A percentile compares a stretch with the other conserved stretches of the same genome.
Conservation (phyloP, 2,329 filamentous ascomycete genomes). For the Cercospora sp. region DNA sequence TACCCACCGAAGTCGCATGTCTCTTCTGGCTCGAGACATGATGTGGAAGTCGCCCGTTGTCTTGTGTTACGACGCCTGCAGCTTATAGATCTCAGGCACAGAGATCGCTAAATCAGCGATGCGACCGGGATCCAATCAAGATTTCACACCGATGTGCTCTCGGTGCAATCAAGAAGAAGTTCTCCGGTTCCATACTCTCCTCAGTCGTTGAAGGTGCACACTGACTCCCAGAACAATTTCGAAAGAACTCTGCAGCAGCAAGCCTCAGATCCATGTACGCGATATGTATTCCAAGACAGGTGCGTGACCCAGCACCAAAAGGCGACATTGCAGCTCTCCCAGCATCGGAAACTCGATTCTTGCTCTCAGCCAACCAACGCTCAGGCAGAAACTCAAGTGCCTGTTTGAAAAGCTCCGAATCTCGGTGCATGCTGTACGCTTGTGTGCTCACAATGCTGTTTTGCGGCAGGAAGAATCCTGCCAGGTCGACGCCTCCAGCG, state of each 20-base stretch:
- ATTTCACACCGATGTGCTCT: conserved; percentile 35
- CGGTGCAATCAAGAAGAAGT: conserved; percentile 38
- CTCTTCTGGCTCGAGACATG: too few relatives aligned
- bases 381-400: conserved; percentile 32
- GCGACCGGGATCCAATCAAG: background rate
- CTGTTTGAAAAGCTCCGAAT: conserved; percentile 29
- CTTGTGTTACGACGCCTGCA: too few relatives aligned
- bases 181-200: conserved; percentile 36
- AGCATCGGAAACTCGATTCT: conserved; percentile 19
- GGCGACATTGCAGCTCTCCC: conserved; percentile 33
- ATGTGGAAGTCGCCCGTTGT: too few relatives aligned
- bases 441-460: conserved; percentile 34
- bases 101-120: too few relatives aligned
- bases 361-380: conserved; percentile 26
- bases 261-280: conserved; percentile 37
- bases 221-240: conserved; percentile 25
- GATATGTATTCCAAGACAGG: conserved; percentile 37
- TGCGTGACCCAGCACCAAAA: conserved; percentile 34
- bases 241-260: conserved; percentile 34
- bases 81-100: too few relatives aligned
- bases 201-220: conserved; percentile 29
- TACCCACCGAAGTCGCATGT: too few relatives aligned
- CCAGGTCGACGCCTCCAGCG: conserved; percentile 27
- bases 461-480: conserved; percentile 30
- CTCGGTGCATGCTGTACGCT: conserved; percentile 34